phyloP scores from a whole-genome alignment of 2,329 filamentous ascomycete species.

The Pseudocercospora cruenta region DNA sequence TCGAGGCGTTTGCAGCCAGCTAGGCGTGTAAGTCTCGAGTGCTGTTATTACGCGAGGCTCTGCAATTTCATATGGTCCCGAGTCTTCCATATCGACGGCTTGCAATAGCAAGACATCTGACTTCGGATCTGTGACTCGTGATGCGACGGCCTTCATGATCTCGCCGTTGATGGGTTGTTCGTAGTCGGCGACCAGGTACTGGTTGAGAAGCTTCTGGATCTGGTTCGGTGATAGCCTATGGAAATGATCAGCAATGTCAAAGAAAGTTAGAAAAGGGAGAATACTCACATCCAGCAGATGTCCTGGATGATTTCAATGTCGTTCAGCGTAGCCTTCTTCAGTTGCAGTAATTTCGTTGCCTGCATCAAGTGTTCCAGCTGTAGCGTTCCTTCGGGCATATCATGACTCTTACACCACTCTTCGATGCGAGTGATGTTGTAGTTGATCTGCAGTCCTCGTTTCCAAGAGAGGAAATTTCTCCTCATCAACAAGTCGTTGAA shows the following conservation, averaged over 20 bases:
- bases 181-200: conserved; percentile 97
- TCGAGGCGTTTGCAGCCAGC: conserved; percentile 95
- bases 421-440: conserved; percentile 99
- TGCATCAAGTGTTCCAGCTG: conserved; percentile 99
- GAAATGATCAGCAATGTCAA: conserved; percentile 21
- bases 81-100: conserved; percentile 98
- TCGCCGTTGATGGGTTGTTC: conserved; percentile 99
- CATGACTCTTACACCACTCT: conserved; percentile 99
- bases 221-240: conserved; percentile 95
- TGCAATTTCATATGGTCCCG: conserved; percentile 96
- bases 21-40: conserved; percentile 95
- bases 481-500: conserved; percentile 99
- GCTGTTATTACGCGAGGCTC: conserved; percentile 95
- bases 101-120: conserved; percentile 91
- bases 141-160: conserved; percentile 99
- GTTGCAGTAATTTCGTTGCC: conserved; percentile 95
- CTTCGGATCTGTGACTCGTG: conserved; percentile 89
- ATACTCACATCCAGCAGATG: conserved; percentile 97
- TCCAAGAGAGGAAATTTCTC: conserved; percentile 98
- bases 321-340: conserved; percentile 98
- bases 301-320: conserved; percentile 99
- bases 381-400: conserved; percentile 97
- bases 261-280: background rate
- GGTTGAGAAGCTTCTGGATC: conserved; percentile 97
- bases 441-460: conserved; percentile 98